Conservation (phyloP, 495 filamentous ascomycete genomes). For the Clavariopsis aquatica region DNA sequence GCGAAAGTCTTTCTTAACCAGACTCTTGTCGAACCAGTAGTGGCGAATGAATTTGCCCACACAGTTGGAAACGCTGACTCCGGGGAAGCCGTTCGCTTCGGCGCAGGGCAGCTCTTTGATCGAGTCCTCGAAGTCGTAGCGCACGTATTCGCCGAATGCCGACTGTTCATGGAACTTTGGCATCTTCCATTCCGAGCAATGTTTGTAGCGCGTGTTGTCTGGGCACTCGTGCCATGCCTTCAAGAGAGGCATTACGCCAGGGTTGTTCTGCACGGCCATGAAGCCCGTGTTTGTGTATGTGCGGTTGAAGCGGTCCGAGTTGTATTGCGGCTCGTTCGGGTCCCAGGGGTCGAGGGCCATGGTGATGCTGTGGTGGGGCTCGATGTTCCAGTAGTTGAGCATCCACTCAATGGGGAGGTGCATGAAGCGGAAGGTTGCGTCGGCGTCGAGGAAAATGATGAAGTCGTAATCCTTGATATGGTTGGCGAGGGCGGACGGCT, state of each 20-base stretch:
- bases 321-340: conserved; percentile 24
- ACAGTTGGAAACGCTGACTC: conserved; percentile 20
- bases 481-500: conserved; percentile 51
- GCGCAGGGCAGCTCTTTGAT: conserved; percentile 46
- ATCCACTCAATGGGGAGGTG: conserved; percentile 58
- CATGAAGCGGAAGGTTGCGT: conserved; percentile 50
- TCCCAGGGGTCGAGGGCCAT: conserved; percentile 45
- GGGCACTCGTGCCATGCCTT: conserved; percentile 48
- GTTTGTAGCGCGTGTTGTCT: conserved; percentile 39
- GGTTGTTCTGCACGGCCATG: conserved; percentile 45
- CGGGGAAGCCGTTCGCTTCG: conserved; percentile 44
- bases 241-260: conserved; percentile 43
- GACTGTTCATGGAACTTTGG: conserved; percentile 47
- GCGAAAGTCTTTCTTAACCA: conserved; percentile 23
- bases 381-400: conserved; percentile 57
- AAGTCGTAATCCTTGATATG: conserved; percentile 50
- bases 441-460: conserved; percentile 55
- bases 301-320: conserved; percentile 42
- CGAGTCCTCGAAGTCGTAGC: conserved; percentile 44
- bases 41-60: conserved; percentile 34
- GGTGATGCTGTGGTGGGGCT: conserved; percentile 47
- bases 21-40: conserved; percentile 37
- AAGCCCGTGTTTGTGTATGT: conserved; percentile 48
- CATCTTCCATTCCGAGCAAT: conserved; percentile 43
- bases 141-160: conserved; percentile 46